Percentiles rank a stretch among this genome's conserved stretches.
Conservation (phyloP, 73 alveolate species). For the Symbiodinium pilosum region DNA sequence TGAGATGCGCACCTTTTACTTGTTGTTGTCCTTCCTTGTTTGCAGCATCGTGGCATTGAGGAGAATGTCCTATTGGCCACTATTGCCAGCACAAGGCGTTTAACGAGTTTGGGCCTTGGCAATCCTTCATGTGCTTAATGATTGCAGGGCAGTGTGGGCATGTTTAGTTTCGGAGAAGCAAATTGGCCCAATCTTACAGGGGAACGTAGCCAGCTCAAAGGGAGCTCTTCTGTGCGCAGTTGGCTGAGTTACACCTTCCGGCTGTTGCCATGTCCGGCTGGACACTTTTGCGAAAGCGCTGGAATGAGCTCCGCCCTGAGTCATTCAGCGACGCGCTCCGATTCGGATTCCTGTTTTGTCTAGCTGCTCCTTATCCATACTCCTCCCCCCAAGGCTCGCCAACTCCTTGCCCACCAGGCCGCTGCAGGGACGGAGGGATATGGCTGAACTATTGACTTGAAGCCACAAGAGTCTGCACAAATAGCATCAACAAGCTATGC, state of each 20-base stretch:
- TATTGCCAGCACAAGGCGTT: conserved; percentile 61
- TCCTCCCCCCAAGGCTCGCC: conserved; percentile 25
- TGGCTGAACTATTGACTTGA: too few relatives aligned
- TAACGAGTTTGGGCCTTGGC: background rate
- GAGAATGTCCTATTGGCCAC: conserved; percentile 93
- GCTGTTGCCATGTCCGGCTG: conserved; percentile 72
- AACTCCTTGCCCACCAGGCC: conserved; percentile 76
- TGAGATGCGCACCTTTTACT: too few relatives aligned
- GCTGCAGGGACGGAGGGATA: too few relatives aligned
- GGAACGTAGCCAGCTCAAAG: background rate
- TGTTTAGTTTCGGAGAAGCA: background rate
- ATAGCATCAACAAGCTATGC: background rate
- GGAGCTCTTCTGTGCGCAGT: too few relatives aligned
- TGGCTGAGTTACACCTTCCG: conserved; percentile 93
- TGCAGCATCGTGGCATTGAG: background rate
- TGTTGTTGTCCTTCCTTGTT: too few relatives aligned
- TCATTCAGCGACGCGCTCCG: too few relatives aligned
- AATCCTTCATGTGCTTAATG: background rate
- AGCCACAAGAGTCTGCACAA: too few relatives aligned
- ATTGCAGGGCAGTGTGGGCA: background rate
- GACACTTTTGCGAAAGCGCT: conserved; percentile 87
- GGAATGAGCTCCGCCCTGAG: conserved; percentile 60
- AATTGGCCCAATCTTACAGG: background rate
- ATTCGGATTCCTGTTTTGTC: background rate
- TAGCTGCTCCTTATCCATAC: background rate